Evolutionary conservation across 352 stramenopile species (phyloP), one percentile per base, ranked within the genome.

Genomic region (Plasmopara halstedii): DNA sequence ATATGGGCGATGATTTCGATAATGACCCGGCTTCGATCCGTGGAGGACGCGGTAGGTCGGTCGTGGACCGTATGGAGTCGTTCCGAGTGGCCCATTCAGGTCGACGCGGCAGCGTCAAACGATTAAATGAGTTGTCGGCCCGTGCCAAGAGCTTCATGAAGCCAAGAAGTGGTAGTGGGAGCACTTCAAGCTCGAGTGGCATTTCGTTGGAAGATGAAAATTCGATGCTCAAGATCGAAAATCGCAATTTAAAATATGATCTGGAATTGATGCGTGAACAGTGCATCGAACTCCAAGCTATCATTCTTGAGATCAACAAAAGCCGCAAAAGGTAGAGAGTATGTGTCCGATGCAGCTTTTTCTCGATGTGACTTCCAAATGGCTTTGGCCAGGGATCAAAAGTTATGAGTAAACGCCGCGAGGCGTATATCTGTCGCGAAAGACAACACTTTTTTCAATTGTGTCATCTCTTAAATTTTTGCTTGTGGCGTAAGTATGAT

Each of bases 281-380:
- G 64, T 92, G 80, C 53, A 89, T 92, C 39, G 80, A 92, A 50
- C 49, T 92, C 40, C 80, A 92, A 42, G 71, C 80, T 41, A 92
- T 92, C 56, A 92, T 92, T 45, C 70, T 92, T 34, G 80, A 92
- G 71, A 92, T 92, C 62, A 89, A 92, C 75, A 88, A 87, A 64
- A 89, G 80, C 53, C 74, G 80, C 41, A 91, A 91, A 69, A 73
- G 80, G 60, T 91, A 81, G 40, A 38, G n/a, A 40, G 48, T 46
- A n/a, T 27, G 29, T 61, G 43, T 42, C 5, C 33, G 37, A 56
- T 13, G 50, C 27, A 50, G 33, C 11, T 17, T 35, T 18, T 35
- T 4, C 13, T 35, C 31, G 7, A 18, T 17, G 23, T 43, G 46
- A 5, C 39, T 11, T 31, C 10, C 15, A 22, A 34, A 20, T 37